Base-by-base conservation (phyloP, 352 stramenopile species). In the Nothophytophthora sp. region DNA sequence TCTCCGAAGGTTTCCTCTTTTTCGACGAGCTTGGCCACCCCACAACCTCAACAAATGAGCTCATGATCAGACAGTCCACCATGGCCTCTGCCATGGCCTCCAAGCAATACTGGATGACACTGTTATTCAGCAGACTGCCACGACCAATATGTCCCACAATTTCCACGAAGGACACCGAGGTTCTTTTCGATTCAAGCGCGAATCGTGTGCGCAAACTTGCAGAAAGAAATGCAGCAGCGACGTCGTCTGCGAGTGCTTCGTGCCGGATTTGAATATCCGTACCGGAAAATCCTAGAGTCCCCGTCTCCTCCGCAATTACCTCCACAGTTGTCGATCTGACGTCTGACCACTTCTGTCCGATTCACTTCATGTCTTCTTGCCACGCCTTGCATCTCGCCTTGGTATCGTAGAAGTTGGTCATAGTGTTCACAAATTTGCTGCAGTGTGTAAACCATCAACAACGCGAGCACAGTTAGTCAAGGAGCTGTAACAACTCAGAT, bases 361-460 rank as follows among this genome's bases (percentile, higher is more conserved):
- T 27, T n/a, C 45, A 62, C 19, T 46, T 62, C 19, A 47, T 23
- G 38, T 56, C 23, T 41, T 62, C 8, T 15, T 51, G 8, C 53
- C 32, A 62, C 3, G 34, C 11, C 12, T 16, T 30, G 9, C 9
- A 13, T 10, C 49, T 51, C 7, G 15, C n/a, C 29, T 54, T 46
- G 1, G 54, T 10, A 33, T 3, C 13, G 18, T 54, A 36, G 28
- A 49, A 60, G 9, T 27, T 28, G 22, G 35, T 5, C 35, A 41
- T 41, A 23, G 35, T 27, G 18, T 41, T 41, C 11, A 41, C 35
- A 13, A 41, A 41, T 12, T 41, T 19, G 7, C 18, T 27, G n/a
- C n/a, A 41, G 5, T 15, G 6, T 35, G n/a, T 10, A 48, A 30
- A 29, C 22, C 15, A 12, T 12, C 20, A 3, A 48, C 27, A 36